Evolutionary conservation across 2,329 filamentous ascomycete species (phyloP), one percentile per base, ranked within the genome.

Genomic region (Hymenoscyphus scutula): DNA sequence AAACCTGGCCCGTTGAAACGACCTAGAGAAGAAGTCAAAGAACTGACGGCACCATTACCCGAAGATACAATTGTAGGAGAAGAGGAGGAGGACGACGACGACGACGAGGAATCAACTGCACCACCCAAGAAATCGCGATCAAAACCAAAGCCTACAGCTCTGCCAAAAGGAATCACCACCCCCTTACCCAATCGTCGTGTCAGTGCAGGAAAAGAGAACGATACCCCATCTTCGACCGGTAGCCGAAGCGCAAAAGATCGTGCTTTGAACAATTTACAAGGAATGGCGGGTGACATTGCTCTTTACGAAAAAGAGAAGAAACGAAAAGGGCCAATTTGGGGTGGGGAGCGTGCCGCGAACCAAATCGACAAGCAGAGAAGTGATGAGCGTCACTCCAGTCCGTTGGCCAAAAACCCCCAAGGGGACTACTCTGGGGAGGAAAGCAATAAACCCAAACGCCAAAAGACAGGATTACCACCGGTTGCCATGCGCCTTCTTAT

Each of bases 301-400:
- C 79, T 96, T 34, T 99, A 95, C 72, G 90, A 98, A 72, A 97
- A 95, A 74, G 95, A 99, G 77, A 92, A 85, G 79, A 97, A 96
- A 78, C 87, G 95, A 74, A 65, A 85, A 79, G 57, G 79, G 74
- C 2, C 63, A 23, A 79, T 82, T 0, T 89, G 85, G 81, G 86
- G 86, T 27, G 86, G 86, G 25, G 88, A 86, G 70, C 80, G 85
- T 57, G 86, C 86, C 0, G 81, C 84, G 2, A 83, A 87, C 60
- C 75, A 79, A 62, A 78, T 84, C 19, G 85, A 89, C 61, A 83
- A 81, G 69, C 77, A 81, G 58, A 74, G 74, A 68, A 70, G 62
- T 8, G 45, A 62, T 10, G 68, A 72, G 60, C 68, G 69, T 34
- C 74, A 71, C 53, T 78, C 78, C 7, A 82, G 79, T 67, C 78